These are phyloP conservation scores for Penicillium coffeae DNA, from an alignment of 495 filamentous ascomycete species.

Conservation along the genomic window DNA sequence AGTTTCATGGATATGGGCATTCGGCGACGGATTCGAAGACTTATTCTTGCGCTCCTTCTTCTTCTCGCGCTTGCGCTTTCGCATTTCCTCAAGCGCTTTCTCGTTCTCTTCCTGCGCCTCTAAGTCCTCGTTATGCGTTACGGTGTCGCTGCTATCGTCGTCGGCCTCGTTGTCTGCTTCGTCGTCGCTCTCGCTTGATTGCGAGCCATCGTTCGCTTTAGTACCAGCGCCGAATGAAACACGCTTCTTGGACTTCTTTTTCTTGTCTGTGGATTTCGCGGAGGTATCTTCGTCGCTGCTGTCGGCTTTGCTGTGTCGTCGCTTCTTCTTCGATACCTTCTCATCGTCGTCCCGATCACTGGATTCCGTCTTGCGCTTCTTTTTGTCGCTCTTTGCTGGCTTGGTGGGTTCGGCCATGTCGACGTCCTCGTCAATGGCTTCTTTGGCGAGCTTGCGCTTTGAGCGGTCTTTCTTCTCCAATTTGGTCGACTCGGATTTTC, in stretches of 20 bases:
- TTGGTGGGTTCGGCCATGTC: slow-evolving; percentile 13
- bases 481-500: slow-evolving; percentile 5
- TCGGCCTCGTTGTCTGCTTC: slow-evolving; percentile 10
- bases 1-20: slow-evolving; percentile 36
- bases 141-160: slow-evolving; percentile 14
- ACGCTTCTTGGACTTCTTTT: slow-evolving; percentile 52
- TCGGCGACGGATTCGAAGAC: slow-evolving; percentile 11
- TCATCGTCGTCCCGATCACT: slow-evolving; percentile 4
- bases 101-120: slow-evolving; percentile 12
- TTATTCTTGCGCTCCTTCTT: slow-evolving; percentile 33
- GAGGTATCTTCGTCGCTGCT: slow-evolving; percentile 7
- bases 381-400: slow-evolving; percentile 21
- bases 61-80: slow-evolving; percentile 29
- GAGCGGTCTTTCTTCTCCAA: slow-evolving; percentile 19
- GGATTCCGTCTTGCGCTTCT: slow-evolving; percentile 18
- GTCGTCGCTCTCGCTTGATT: slow-evolving; percentile 11
- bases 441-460: slow-evolving; percentile 64
- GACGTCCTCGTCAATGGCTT: slow-evolving; percentile 34
- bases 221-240: slow-evolving; percentile 74
- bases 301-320: slow-evolving; percentile 17
- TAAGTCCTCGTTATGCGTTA: slow-evolving; percentile 10
- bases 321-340: slow-evolving; percentile 18
- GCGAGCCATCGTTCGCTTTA: slow-evolving; percentile 56
- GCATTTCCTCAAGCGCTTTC: slow-evolving; percentile 23
- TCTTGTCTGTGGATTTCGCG: slow-evolving; percentile 13